These are phyloP conservation scores for Sisymbrium irio DNA, from an alignment of 345 rosid species.

Conservation along the genomic window DNA sequence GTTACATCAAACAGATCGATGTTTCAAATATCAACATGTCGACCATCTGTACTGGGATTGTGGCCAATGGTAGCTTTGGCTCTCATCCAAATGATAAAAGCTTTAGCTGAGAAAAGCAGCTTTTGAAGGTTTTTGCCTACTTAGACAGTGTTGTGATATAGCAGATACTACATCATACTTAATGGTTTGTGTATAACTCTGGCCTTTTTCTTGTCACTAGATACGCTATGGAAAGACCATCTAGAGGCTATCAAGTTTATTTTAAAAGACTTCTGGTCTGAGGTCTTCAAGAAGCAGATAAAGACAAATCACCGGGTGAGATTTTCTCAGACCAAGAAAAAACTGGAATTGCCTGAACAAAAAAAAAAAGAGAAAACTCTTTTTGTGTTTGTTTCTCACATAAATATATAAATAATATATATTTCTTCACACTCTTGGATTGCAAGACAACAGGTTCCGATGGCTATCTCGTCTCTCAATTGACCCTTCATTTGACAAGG, in stretches of 20 bases:
- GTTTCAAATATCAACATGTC: constrained; percentile 42
- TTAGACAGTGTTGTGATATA: neutral
- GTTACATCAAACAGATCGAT: constrained; percentile 44
- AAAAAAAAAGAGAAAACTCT: neutral
- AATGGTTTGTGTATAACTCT: too few species aligned
- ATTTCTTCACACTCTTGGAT: constrained; percentile 68
- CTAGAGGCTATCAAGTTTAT: constrained; percentile 97
- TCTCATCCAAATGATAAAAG: constrained; percentile 51
- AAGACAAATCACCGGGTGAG: constrained; percentile 93
- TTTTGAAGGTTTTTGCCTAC: neutral
- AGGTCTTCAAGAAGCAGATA: constrained; percentile 97
- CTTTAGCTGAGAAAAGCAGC: too few species aligned
- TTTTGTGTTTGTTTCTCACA: neutral
- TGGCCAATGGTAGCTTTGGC: constrained; percentile 48
- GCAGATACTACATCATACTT: neutral
- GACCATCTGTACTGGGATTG: constrained; percentile 36
- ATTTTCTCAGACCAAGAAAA: neutral
- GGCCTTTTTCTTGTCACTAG: constrained; percentile 32
- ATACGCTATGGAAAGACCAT: constrained; percentile 92
- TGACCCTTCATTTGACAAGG: constrained; percentile 56
- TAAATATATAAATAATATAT: too few species aligned
- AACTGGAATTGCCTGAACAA: neutral
- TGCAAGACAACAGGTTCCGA: constrained; percentile 91
- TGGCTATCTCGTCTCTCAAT: constrained; percentile 79
- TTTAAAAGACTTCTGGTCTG: constrained; percentile 99